Evolutionary conservation across 257 asterid species (phyloP), one percentile per base, ranked within the genome.

Genomic region (Verbena officinalis): DNA sequence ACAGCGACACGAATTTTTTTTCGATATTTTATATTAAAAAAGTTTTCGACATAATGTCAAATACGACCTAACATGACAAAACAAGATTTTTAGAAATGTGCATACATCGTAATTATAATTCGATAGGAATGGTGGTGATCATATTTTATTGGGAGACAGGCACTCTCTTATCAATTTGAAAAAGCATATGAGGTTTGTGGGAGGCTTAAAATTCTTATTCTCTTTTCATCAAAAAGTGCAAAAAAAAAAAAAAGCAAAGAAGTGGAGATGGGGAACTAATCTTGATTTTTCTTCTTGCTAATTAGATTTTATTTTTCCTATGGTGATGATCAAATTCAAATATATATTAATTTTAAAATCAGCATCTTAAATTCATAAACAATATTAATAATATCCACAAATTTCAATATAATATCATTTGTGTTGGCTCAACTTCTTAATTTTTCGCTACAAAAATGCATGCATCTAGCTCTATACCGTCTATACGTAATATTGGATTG

Each of bases 161-260:
- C 15, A 14, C 49, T 13, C 10, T 2, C 15, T 43, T 43, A 43
- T 13, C 19, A 43, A 43, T 43, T 39, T 39, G 44, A 11, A 39
- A 8, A 14, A 43, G 49, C 5, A 27, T 27, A 27, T 27, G 33
- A 45, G 5, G 9, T 46, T 7, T 17, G 53, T 17, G 24, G 9
- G 24, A 46, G 53, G 53, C 53, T 46, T 46, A 17, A 46, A 5
- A 46, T 46, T 46, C 53, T 46, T 46, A 15, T 17, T 46, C 19
- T 46, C 23, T 11, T 22, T 46, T 46, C 24, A 12, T 46, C 53
- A 46, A 46, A 44, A 44, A 44, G 51, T 44, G 19, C n/a, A n/a
- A n/a, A 27, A 27, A 46, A 46, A 14, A 12, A 14, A 15, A 13
- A 12, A 13, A 1, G 17, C 16, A 1, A 43, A 13, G 13, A 43